Conservation (phyloP, 2,329 filamentous ascomycete genomes). For the Fonsecaea multimorphosa region DNA sequence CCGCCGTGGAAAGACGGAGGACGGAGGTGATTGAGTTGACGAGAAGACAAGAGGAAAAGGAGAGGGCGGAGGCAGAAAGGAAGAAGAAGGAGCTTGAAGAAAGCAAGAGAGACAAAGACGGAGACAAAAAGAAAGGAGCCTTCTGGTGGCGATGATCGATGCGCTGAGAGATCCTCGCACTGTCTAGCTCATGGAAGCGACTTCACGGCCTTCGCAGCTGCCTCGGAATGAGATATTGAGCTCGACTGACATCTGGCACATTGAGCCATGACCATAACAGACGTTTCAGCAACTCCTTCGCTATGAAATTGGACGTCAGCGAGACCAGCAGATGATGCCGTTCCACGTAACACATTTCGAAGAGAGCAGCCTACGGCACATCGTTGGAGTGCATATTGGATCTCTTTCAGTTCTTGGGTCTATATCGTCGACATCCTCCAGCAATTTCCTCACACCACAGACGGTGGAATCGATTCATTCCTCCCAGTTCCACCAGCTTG, state of each 20-base stretch:
- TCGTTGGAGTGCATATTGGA: not conserved
- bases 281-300: not conserved
- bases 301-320: not conserved
- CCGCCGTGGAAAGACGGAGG: conserved; percentile 48
- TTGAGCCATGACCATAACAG: not conserved
- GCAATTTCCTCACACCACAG: not conserved
- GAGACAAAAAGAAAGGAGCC: conserved; percentile 17
- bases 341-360: not conserved
- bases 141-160: conserved; percentile 29
- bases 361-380: not conserved
- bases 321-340: not conserved
- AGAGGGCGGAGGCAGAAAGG: conserved; percentile 28
- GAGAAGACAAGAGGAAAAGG: conserved; percentile 37
- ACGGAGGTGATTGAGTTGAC: conserved; percentile 48
- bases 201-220: not conserved
- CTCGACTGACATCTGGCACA: not conserved
- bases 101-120: conserved; percentile 23
- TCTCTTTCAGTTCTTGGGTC: not conserved
- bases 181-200: not conserved
- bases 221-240: not conserved
- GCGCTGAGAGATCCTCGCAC: not conserved
- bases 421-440: not conserved
- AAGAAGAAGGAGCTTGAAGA: conserved; percentile 27
- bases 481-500: not conserved
- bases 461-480: not conserved